Evolutionary conservation across 495 filamentous ascomycete species (phyloP), one percentile per base, ranked within the genome.

Genomic region (Aspergillus indologenus): DNA sequence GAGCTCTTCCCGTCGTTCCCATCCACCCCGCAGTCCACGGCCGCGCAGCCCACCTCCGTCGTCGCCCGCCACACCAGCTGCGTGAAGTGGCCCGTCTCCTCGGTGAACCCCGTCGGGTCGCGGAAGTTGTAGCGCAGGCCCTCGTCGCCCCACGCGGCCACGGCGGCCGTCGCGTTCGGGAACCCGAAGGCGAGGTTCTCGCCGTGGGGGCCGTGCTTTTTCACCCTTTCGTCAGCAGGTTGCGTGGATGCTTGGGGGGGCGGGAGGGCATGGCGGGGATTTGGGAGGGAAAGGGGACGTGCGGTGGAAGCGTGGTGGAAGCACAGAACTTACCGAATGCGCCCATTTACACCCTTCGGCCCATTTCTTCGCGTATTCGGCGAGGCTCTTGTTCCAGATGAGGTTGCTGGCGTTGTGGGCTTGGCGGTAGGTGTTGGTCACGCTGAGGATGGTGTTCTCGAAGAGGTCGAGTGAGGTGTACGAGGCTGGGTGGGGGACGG

Each of bases 21-120:
- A n/a, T 64, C 48, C 19, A 42, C 61, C 20, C 75, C 79, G 57
- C 90, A 93, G 57, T 84, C 68, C 55, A 76, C 70, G 45, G 80
- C 71, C 40, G 81, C 88, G 68, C 90, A 95, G 8, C 90, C 90
- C 0, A 92, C 82, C 46, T 79, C 71, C 19, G 71, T 86, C 11
- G 88, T 91, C 34, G 76, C 74, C 69, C 81, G 84, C 90, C 90
- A 95, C 1, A 93, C 89, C 45, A 95, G 68, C 76, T 92, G 90
- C 23, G 90, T 91, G 69, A 91, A 95, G 72, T 95, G 90, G 0
- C 90, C 90, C n/a, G 90, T 91, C 18, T 71, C 63, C 59, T 88
- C 79, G 8, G 60, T 73, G 68, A 89, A 92, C 0, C 75, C 79
- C 0, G 81, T 77, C 8, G 78, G 73, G 3, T 73, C 64, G 0